Conservation (phyloP, 768 basidiomycete species). For the Amanita pallidorosea region DNA sequence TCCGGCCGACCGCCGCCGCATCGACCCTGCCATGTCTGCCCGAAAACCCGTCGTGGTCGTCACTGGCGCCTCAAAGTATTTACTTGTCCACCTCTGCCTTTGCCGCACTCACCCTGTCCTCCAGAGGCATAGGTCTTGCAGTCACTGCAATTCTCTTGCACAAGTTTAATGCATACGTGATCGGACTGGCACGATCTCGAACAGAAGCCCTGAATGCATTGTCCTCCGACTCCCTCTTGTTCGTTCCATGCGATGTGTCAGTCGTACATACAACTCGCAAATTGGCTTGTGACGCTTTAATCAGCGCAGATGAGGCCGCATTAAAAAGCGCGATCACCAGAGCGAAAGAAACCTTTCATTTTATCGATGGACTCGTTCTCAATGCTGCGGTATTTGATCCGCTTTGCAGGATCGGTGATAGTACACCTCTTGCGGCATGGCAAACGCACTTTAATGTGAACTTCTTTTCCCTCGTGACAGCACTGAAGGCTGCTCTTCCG, state of each 20-base stretch:
- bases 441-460: conserved; percentile 74
- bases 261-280: conserved; percentile 18
- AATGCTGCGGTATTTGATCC: conserved; percentile 80
- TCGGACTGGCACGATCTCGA: conserved; percentile 63
- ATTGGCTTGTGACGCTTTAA: conserved; percentile 7
- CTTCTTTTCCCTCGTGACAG: conserved; percentile 73
- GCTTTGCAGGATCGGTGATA: conserved; percentile 44
- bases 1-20: too few relatives aligned
- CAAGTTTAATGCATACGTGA: conserved; percentile 54
- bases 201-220: conserved; percentile 46
- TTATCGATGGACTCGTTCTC: conserved; percentile 69
- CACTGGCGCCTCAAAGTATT: conserved; percentile 77
- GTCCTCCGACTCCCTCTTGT: conserved; percentile 32
- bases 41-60: conserved; percentile 53
- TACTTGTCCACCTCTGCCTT: conserved; percentile 3
- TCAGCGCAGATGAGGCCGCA: conserved; percentile 48
- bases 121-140: conserved; percentile 68
- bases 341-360: conserved; percentile 43
- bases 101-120: conserved; percentile 2
- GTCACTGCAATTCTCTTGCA: conserved; percentile 56
- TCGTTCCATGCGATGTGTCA: conserved; percentile 68
- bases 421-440: conserved; percentile 48
- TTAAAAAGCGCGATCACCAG: conserved; percentile 44
- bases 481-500: conserved; percentile 59
- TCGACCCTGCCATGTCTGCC: conserved; percentile 3